phyloP scores from a whole-genome alignment of 2,329 filamentous ascomycete species.

The Colletotrichum navitas region DNA sequence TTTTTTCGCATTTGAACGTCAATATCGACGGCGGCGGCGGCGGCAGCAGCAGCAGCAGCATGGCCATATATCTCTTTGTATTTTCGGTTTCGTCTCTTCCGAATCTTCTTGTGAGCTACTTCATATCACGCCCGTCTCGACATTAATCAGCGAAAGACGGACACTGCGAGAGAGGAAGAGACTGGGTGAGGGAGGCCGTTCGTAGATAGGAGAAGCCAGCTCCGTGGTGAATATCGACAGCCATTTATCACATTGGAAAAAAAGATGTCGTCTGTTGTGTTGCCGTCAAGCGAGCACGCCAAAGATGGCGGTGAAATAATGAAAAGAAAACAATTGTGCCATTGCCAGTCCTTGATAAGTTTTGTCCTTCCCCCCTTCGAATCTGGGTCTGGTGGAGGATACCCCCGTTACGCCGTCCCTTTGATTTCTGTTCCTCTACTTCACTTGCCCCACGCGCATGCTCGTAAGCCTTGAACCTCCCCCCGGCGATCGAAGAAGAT shows the following conservation, averaged over 20 bases:
- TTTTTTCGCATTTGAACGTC: slow-evolving; percentile 17
- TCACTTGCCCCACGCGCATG: slow-evolving; percentile 6
- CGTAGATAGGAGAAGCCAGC: slow-evolving; percentile 8
- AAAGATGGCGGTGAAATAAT: not conserved
- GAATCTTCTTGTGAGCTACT: slow-evolving; percentile 10
- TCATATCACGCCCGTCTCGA: slow-evolving; percentile 36
- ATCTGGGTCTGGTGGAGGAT: slow-evolving; percentile 1
- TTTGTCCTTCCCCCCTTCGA: not conserved
- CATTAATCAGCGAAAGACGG: not conserved
- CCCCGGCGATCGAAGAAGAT: slow-evolving; percentile 1
- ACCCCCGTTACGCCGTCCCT: slow-evolving; percentile 15
- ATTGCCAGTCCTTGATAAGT: slow-evolving; percentile 10
- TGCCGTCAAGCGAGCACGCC: not conserved
- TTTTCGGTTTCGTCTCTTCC: slow-evolving; percentile 11
- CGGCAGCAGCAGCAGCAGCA: slow-evolving; percentile 18
- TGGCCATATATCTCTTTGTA: slow-evolving; percentile 14
- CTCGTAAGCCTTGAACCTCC: slow-evolving; percentile 2
- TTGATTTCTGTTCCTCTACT: not conserved
- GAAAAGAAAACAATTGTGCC: slow-evolving; percentile 16
- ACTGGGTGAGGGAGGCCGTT: not conserved
- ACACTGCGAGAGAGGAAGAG: not conserved
- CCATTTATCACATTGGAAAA: not conserved
- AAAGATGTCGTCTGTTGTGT: not conserved
- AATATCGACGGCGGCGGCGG: slow-evolving; percentile 14
- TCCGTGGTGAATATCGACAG: slow-evolving; percentile 20